Percentiles rank a stretch among this genome's conserved stretches.
These are phyloP conservation scores for Sicyos edulis DNA, from an alignment of 306 rosid genomes.

Conservation along the genomic window DNA sequence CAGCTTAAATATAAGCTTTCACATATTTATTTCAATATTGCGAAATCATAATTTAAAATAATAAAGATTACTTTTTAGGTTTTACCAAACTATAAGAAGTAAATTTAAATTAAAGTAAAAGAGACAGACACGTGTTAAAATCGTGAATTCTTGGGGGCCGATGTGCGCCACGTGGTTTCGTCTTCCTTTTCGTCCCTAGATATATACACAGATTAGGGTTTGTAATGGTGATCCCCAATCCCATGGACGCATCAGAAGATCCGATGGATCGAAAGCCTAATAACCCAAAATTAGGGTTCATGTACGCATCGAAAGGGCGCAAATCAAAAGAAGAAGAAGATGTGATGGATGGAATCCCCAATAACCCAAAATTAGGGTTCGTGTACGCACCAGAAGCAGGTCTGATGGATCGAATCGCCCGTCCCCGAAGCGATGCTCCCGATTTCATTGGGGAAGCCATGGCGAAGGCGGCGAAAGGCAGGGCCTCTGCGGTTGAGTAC, in stretches of 20 bases:
- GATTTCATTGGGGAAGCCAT: constrained; percentile 71
- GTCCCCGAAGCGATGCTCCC: constrained; percentile 79
- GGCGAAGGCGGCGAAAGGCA: constrained; percentile 51
- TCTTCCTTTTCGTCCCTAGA: background rate
- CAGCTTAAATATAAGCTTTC: no score
- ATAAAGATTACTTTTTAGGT: no score
- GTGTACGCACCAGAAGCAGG: no score
- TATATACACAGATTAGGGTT: background rate
- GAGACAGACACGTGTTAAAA: background rate
- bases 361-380: no score
- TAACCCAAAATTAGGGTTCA: no score
- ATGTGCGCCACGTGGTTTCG: background rate
- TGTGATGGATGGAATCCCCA: no score
- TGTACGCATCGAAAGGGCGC: no score
- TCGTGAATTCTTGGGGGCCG: background rate
- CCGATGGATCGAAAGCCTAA: constrained; percentile 17
- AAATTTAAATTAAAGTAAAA: no score
- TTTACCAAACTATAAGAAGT: no score
- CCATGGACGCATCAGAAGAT: constrained; percentile 28
- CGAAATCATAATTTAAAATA: no score
- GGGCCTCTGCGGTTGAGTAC: constrained; percentile 38
- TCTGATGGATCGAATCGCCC: constrained; percentile 34
- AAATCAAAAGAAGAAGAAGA: no score
- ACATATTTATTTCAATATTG: no score
- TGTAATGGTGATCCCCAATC: background rate